Evolutionary conservation across 331 rosid genomes (phyloP).

Genomic region (Pyracantha coccinea): DNA sequence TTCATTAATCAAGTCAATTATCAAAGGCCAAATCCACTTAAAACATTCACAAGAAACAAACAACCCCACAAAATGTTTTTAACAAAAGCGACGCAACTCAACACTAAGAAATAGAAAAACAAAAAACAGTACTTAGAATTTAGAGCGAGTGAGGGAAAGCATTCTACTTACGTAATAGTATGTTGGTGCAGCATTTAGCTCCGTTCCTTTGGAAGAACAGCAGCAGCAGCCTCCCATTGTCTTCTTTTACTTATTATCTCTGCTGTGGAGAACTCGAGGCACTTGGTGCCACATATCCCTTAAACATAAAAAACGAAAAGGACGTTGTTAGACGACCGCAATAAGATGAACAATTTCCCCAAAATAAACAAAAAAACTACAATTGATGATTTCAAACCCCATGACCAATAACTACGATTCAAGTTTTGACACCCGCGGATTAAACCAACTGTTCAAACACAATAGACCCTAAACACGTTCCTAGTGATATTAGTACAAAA

Average conservation of each 20-base stretch:
- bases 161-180: slow-evolving; percentile 36
- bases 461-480: neutral
- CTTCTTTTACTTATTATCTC: slow-evolving; percentile 25
- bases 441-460: neutral
- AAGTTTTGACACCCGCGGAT: neutral
- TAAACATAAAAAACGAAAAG: slow-evolving; percentile 10
- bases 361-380: neutral
- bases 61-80: neutral
- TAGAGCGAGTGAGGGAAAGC: neutral
- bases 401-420: neutral
- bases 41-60: neutral
- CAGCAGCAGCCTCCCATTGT: slow-evolving; percentile 94
- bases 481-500: neutral
- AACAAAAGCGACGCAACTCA: neutral
- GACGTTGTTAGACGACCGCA: neutral
- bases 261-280: slow-evolving; percentile 14
- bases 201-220: slow-evolving; percentile 56
- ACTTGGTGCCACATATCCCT: slow-evolving; percentile 36
- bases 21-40: neutral
- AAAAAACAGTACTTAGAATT: neutral
- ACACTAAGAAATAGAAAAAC: neutral
- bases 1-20: neutral
- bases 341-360: neutral
- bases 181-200: slow-evolving; percentile 37
- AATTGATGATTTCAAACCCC: neutral